phyloP scores from a whole-genome alignment of 2,329 filamentous ascomycete genomes.

The Hypoxylon sp. region DNA sequence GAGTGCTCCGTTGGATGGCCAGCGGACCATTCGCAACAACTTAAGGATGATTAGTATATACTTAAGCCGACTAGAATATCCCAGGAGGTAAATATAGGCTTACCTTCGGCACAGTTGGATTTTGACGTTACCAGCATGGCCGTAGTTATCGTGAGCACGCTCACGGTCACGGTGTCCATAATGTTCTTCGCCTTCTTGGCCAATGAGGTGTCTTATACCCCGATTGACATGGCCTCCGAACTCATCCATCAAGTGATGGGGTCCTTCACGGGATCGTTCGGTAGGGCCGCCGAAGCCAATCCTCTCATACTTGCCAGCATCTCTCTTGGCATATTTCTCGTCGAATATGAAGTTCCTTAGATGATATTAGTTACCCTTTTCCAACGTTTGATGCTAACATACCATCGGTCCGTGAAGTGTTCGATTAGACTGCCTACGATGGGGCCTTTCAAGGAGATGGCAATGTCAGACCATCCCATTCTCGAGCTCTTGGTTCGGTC shows the following conservation, averaged over 20 bases:
- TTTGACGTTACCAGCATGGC: constrained; percentile 48
- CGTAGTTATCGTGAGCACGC: constrained; percentile 37
- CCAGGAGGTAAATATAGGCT: constrained; percentile 2
- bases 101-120: constrained; percentile 68
- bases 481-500: constrained; percentile 82
- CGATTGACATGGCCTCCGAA: constrained; percentile 59
- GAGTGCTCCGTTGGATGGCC: constrained; percentile 74
- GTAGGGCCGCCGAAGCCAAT: constrained; percentile 36
- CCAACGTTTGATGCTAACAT: constrained; percentile 23
- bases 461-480: constrained; percentile 94
- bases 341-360: constrained; percentile 84
- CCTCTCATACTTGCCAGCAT: constrained; percentile 63
- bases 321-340: constrained; percentile 76
- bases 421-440: constrained; percentile 79
- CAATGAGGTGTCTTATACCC: constrained; percentile 56
- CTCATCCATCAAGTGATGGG: constrained; percentile 54
- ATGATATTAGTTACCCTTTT: constrained; percentile 26
- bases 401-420: constrained; percentile 89
- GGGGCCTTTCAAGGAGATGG: constrained; percentile 79
- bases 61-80: constrained; percentile 1
- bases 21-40: constrained; percentile 62
- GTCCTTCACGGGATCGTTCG: constrained; percentile 40
- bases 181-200: constrained; percentile 50
- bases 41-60: constrained; percentile 17
- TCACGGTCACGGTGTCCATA: constrained; percentile 34